These are phyloP conservation scores for Colletotrichum viniferum DNA, from an alignment of 2,329 filamentous ascomycete species.

Conservation along the genomic window DNA sequence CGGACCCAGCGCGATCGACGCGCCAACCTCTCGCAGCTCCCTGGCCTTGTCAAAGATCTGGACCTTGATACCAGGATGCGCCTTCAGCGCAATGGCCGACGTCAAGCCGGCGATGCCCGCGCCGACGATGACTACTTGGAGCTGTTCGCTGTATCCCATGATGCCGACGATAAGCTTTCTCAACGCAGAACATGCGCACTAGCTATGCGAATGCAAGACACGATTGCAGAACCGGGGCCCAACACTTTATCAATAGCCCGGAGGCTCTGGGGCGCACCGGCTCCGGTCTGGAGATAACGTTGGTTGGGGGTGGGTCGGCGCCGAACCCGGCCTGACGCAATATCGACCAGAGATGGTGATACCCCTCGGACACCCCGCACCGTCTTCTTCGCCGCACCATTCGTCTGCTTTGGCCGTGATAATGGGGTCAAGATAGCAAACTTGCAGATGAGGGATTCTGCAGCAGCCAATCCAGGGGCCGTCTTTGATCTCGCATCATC, in stretches of 20 bases:
- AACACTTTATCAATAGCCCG: not conserved
- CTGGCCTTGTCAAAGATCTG: constrained; percentile 54
- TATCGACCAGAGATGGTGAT: constrained; percentile 16
- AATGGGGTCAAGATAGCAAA: not conserved
- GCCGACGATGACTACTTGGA: constrained; percentile 51
- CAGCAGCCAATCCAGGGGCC: not conserved
- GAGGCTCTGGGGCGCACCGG: not conserved
- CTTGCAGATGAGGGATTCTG: not conserved
- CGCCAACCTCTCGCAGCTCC: constrained; percentile 51
- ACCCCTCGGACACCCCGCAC: constrained; percentile 5
- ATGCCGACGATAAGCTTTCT: not conserved
- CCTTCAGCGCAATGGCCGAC: constrained; percentile 48
- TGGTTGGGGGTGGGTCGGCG: constrained; percentile 3
- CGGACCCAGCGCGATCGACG: constrained; percentile 54
- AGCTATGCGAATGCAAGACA: not conserved
- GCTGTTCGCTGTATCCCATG: constrained; percentile 11
- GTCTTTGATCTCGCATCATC: not conserved
- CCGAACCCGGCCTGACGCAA: constrained; percentile 21
- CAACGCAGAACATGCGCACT: not conserved
- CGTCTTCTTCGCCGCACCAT: not conserved
- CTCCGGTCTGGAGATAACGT: constrained; percentile 2
- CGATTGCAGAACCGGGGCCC: not conserved
- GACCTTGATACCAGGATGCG: constrained; percentile 44
- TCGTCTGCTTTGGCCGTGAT: not conserved
- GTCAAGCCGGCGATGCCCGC: constrained; percentile 56